Evolutionary conservation across 2,329 filamentous ascomycete genomes (phyloP).

Genomic region (Ophiostoma piceae): DNA sequence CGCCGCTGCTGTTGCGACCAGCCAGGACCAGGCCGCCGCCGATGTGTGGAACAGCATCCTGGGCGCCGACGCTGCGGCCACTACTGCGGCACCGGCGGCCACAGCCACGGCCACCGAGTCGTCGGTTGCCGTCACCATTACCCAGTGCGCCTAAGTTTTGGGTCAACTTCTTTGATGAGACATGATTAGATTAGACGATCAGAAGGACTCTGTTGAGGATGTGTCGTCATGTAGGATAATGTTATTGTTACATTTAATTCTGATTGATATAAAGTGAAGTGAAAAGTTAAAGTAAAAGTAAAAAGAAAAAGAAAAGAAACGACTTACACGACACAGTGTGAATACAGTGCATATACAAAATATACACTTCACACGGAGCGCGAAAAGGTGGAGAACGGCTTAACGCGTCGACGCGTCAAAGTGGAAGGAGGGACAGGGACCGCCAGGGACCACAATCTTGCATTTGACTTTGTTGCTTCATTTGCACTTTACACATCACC

Average conservation of each 20-base stretch:
- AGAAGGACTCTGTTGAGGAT: slow-evolving; percentile 10
- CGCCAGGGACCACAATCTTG: too few relatives aligned
- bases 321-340: neutral
- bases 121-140: slow-evolving; percentile 29
- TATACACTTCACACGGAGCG: neutral
- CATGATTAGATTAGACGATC: neutral
- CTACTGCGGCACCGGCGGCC: slow-evolving; percentile 15
- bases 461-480: too few relatives aligned
- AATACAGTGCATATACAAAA: neutral
- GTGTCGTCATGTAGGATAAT: slow-evolving; percentile 14
- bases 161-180: neutral
- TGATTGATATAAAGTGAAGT: too few relatives aligned
- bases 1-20: slow-evolving; percentile 30
- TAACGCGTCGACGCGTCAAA: slow-evolving; percentile 29
- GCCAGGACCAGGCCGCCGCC: slow-evolving; percentile 34
- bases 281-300: too few relatives aligned
- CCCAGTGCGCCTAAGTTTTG: slow-evolving; percentile 26
- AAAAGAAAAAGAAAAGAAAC: too few relatives aligned
- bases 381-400: slow-evolving; percentile 19
- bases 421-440: slow-evolving; percentile 2
- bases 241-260: neutral
- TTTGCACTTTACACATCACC: too few relatives aligned
- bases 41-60: slow-evolving; percentile 35
- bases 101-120: slow-evolving; percentile 19
- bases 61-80: slow-evolving; percentile 23